Conservation (phyloP, 73 alveolate species). For the Paraurostyla sp. region DNA sequence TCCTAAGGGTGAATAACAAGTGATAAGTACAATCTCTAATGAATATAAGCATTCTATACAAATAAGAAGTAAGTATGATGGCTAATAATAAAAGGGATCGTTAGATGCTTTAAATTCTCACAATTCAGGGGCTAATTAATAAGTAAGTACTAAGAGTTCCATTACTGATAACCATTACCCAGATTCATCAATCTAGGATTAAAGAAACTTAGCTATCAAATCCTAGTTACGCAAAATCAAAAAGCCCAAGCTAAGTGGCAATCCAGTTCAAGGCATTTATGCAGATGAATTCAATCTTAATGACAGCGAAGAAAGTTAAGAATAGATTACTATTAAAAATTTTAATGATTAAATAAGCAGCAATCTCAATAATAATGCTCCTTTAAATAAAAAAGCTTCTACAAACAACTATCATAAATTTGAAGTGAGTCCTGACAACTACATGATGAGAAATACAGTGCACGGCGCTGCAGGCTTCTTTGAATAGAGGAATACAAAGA, state of each 20-base stretch:
- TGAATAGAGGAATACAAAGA: background rate
- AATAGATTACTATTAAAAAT: background rate
- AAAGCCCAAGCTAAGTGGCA: background rate
- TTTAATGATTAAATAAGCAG: too few species aligned
- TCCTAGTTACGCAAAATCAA: background rate
- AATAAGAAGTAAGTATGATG: background rate
- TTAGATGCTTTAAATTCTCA: background rate
- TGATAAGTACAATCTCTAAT: background rate
- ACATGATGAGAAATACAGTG: conserved; percentile 3
- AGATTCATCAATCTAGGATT: background rate
- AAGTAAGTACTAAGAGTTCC: conserved; percentile 11
- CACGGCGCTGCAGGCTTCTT: conserved; percentile 33
- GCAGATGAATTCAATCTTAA: conserved; percentile 33
- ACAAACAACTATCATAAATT: too few species aligned
- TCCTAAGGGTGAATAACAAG: background rate
- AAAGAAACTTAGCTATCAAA: background rate
- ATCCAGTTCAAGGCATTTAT: background rate
- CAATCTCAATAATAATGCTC: too few species aligned
- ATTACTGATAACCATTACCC: background rate
- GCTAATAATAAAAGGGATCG: background rate
- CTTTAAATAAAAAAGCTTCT: too few species aligned
- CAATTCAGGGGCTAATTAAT: background rate
- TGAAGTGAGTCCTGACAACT: background rate
- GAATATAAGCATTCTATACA: background rate
- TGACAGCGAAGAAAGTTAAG: background rate